A percentile compares a stretch with the other conserved stretches of the same genome.
Evolutionary conservation across 2,329 filamentous ascomycete genomes (phyloP).

Genomic region (Iodosphaeria phyllophila): DNA sequence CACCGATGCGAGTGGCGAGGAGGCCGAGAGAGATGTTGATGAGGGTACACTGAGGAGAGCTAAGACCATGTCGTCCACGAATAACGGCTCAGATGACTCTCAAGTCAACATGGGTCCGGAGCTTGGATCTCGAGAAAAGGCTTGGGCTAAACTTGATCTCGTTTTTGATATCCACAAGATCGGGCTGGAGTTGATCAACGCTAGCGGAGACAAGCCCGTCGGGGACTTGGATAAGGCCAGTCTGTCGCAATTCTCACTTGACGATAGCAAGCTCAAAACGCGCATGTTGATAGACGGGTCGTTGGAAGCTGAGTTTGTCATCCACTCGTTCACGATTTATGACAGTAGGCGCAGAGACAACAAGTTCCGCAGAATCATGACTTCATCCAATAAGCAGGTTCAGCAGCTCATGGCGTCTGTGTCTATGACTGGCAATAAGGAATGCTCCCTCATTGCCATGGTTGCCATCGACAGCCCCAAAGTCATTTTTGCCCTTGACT

Average conservation of each 20-base stretch:
- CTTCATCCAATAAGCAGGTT: slow-evolving; percentile 80
- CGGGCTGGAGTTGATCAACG: slow-evolving; percentile 71
- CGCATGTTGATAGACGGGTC: slow-evolving; percentile 85
- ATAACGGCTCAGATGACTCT: slow-evolving; percentile 17
- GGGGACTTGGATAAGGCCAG: slow-evolving; percentile 61
- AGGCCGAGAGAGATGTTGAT: slow-evolving; percentile 58
- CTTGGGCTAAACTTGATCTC: slow-evolving; percentile 86
- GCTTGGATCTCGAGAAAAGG: slow-evolving; percentile 45
- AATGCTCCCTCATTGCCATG: slow-evolving; percentile 72
- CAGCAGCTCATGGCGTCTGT: slow-evolving; percentile 98
- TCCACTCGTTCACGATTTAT: slow-evolving; percentile 85
- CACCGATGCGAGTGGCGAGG: slow-evolving; percentile 48
- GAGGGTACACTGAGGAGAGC: slow-evolving; percentile 29
- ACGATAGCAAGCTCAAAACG: slow-evolving; percentile 80
- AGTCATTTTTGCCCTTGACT: slow-evolving; percentile 89
- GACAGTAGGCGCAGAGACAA: slow-evolving; percentile 86
- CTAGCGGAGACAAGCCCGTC: slow-evolving; percentile 58
- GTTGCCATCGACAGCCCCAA: slow-evolving; percentile 87
- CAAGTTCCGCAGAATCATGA: slow-evolving; percentile 97
- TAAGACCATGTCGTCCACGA: slow-evolving; percentile 21
- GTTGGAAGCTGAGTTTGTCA: slow-evolving; percentile 79
- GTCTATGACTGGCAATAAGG: slow-evolving; percentile 71
- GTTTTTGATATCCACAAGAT: slow-evolving; percentile 79
- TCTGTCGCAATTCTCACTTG: slow-evolving; percentile 82
- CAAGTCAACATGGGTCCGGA: slow-evolving; percentile 47